These are phyloP conservation scores for Yamadazyma friedrichii DNA, from an alignment of 1,139 yeast genomes.

Conservation along the genomic window DNA sequence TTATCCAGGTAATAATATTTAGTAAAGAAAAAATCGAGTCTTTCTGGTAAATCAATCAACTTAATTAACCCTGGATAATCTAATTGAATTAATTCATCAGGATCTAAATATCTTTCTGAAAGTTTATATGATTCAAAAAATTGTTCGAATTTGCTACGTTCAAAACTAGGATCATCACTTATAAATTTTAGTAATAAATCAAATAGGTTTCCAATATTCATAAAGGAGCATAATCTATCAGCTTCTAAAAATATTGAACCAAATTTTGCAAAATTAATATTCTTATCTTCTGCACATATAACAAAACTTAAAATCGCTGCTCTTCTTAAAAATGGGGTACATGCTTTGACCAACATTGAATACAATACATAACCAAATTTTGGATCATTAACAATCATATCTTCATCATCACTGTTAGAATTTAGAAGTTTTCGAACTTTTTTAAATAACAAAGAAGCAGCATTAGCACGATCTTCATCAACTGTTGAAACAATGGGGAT, in stretches of 20 bases:
- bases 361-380: constrained; percentile 42
- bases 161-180: constrained; percentile 13
- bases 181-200: constrained; percentile 17
- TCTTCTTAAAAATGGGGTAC: constrained; percentile 69
- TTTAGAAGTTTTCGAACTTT: constrained; percentile 11
- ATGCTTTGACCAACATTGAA: constrained; percentile 54
- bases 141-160: constrained; percentile 17
- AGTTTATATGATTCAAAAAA: constrained; percentile 17
- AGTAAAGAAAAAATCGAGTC: constrained; percentile 70
- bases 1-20: constrained; percentile 49
- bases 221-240: constrained; percentile 52
- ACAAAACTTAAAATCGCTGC: constrained; percentile 60
- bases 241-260: constrained; percentile 47
- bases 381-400: constrained; percentile 15
- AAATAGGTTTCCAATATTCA: constrained; percentile 45
- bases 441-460: constrained; percentile 18
- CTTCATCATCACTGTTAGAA: constrained; percentile 13
- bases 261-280: constrained; percentile 21
- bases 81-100: constrained; percentile 20
- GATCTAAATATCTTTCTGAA: constrained; percentile 3
- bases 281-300: constrained; percentile 53
- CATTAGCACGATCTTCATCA: constrained; percentile 18
- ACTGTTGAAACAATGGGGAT: constrained; percentile 30
- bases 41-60: constrained; percentile 60
- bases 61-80: constrained; percentile 69